A percentile compares a stretch with the other conserved stretches of the same genome.
These are phyloP conservation scores for Aspergillus fructus DNA, from an alignment of 2,329 filamentous ascomycete genomes.

Conservation along the genomic window DNA sequence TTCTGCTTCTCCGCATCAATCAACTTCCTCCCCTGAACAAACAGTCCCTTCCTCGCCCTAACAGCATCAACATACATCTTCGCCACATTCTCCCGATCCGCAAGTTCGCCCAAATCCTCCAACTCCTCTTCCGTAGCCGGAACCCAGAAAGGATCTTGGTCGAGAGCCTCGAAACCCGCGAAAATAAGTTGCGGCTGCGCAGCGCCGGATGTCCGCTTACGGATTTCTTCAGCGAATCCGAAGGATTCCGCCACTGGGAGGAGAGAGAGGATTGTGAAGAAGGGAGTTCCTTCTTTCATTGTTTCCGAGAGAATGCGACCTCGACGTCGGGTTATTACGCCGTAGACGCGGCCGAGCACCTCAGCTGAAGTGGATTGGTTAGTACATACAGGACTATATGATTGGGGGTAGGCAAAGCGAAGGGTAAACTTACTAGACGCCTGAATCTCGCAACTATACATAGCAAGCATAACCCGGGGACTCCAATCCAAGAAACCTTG, in stretches of 20 bases:
- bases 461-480: slow-evolving; percentile 88
- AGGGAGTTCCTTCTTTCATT: slow-evolving; percentile 92
- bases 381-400: background rate
- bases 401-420: background rate
- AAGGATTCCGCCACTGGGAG: slow-evolving; percentile 94
- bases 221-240: slow-evolving; percentile 93
- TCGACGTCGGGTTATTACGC: slow-evolving; percentile 90
- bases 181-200: slow-evolving; percentile 93
- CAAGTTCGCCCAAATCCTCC: slow-evolving; percentile 91
- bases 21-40: slow-evolving; percentile 72
- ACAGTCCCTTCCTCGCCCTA: slow-evolving; percentile 78
- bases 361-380: slow-evolving; percentile 58
- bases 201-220: slow-evolving; percentile 86
- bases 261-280: slow-evolving; percentile 87
- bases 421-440: slow-evolving; percentile 68
- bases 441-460: slow-evolving; percentile 98
- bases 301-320: slow-evolving; percentile 86
- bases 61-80: slow-evolving; percentile 95
- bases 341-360: slow-evolving; percentile 92
- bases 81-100: slow-evolving; percentile 91
- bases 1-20: slow-evolving; percentile 92
- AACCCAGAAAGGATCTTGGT: slow-evolving; percentile 97
- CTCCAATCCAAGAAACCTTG: slow-evolving; percentile 93
- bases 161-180: slow-evolving; percentile 84
- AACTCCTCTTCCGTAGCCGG: slow-evolving; percentile 94